Conservation (phyloP, 2,329 filamentous ascomycete genomes). For the Neophaeococcomyces aloes region DNA sequence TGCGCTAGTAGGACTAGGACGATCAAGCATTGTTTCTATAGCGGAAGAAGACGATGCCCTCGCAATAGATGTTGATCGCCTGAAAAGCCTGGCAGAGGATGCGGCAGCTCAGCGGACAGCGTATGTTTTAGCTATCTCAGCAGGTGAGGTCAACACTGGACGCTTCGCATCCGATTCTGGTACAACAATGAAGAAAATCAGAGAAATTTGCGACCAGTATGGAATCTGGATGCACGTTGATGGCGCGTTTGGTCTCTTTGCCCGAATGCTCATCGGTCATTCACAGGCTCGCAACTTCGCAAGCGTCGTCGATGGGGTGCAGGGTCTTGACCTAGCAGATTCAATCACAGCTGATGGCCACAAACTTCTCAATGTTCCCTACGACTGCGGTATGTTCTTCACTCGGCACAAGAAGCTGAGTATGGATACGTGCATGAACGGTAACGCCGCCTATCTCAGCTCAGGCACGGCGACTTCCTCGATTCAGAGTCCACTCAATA, state of each 20-base stretch:
- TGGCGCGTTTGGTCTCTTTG: slow-evolving; percentile 80
- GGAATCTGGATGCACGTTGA: slow-evolving; percentile 83
- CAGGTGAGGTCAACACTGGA: slow-evolving; percentile 84
- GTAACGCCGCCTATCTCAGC: slow-evolving; percentile 63
- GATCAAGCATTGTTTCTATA: slow-evolving; percentile 55
- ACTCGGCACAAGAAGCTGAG: slow-evolving; percentile 52
- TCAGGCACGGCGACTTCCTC: slow-evolving; percentile 32
- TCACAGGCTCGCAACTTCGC: slow-evolving; percentile 46
- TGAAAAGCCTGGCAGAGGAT: slow-evolving; percentile 50
- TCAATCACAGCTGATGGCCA: slow-evolving; percentile 81
- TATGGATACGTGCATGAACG: slow-evolving; percentile 62
- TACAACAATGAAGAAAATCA: slow-evolving; percentile 49
- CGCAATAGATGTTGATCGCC: slow-evolving; percentile 54
- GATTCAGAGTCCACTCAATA: slow-evolving; percentile 70
- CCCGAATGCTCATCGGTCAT: slow-evolving; percentile 45
- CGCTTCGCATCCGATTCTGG: slow-evolving; percentile 55
- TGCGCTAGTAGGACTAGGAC: slow-evolving; percentile 67
- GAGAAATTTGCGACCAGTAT: slow-evolving; percentile 60
- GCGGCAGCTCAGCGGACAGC: slow-evolving; percentile 44
- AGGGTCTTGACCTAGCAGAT: slow-evolving; percentile 70
- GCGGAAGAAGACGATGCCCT: slow-evolving; percentile 48
- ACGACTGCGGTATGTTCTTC: slow-evolving; percentile 86
- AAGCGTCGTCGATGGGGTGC: slow-evolving; percentile 39
- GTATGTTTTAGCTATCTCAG: slow-evolving; percentile 64
- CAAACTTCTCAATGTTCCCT: slow-evolving; percentile 89